A percentile compares a stretch with the other conserved stretches of the same genome.
These are phyloP conservation scores for Massospora cicadina DNA, from an alignment of 371 early-diverging fungal genomes.

Conservation along the genomic window DNA sequence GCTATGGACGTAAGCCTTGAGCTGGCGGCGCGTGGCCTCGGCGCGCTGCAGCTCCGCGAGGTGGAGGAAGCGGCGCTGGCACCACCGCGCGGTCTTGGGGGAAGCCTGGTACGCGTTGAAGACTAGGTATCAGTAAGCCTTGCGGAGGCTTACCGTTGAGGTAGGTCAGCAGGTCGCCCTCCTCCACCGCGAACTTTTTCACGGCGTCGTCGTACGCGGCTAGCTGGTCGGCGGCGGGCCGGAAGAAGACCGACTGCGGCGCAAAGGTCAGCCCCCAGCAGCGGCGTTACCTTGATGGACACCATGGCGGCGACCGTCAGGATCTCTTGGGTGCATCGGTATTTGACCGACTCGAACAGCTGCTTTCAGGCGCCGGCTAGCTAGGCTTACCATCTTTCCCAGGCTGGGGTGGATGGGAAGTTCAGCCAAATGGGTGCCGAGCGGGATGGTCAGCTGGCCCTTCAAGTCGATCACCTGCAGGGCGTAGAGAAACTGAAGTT, in stretches of 20 bases:
- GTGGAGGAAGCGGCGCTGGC: conserved; percentile 48
- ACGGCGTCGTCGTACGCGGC: conserved; percentile 35
- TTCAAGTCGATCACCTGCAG: conserved; percentile 58
- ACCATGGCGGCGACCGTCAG: conserved; percentile 68
- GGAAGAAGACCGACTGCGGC: not conserved
- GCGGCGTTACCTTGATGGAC: conserved; percentile 37
- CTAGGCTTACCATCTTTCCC: conserved; percentile 32
- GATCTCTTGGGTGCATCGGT: conserved; percentile 57
- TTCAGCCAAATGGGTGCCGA: conserved; percentile 63
- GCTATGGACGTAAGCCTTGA: conserved; percentile 39
- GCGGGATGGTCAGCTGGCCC: conserved; percentile 51
- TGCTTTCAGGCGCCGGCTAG: conserved; percentile 8
- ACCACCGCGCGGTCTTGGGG: conserved; percentile 52
- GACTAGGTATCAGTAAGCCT: conserved; percentile 19
- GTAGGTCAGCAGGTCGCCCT: conserved; percentile 66
- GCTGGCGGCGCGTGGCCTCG: conserved; percentile 43
- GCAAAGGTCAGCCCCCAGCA: not conserved
- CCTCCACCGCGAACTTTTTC: conserved; percentile 56
- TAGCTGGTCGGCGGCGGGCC: not conserved
- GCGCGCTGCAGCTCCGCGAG: conserved; percentile 50
- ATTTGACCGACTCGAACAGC: conserved; percentile 40
- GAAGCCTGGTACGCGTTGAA: conserved; percentile 51
- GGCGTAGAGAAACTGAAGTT: conserved; percentile 31
- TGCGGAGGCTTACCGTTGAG: conserved; percentile 28
- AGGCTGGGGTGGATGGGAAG: conserved; percentile 63